phyloP scores from a whole-genome alignment of 2,329 filamentous ascomycete species.

The Mycosphaerella arachidis region DNA sequence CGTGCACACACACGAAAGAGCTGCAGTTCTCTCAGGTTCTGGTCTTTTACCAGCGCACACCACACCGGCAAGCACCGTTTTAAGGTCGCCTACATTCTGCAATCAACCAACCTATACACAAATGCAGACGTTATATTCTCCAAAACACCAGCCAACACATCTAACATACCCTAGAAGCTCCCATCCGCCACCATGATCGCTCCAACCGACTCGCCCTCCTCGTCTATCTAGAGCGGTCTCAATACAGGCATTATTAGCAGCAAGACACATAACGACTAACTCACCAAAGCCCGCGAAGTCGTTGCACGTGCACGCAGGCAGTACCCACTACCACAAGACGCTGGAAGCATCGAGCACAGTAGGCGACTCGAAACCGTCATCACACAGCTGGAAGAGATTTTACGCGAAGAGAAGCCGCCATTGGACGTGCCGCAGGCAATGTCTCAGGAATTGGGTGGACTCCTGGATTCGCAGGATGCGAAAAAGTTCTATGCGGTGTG shows the following conservation, averaged over 20 bases:
- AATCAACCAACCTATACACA: background rate
- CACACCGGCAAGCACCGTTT: too few relatives aligned
- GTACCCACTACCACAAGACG: background rate
- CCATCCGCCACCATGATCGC: background rate
- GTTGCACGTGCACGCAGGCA: background rate
- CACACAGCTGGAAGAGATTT: background rate
- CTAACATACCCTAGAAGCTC: background rate
- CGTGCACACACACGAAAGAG: too few relatives aligned
- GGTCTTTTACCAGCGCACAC: too few relatives aligned
- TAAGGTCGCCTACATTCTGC: too few relatives aligned
- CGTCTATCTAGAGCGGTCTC: background rate
- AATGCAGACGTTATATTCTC: background rate
- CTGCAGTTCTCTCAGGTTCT: too few relatives aligned
- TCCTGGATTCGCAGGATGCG: background rate
- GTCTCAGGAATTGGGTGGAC: background rate
- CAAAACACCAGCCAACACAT: background rate
- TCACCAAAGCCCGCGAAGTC: background rate
- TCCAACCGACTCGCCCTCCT: background rate
- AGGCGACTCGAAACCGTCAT: background rate
- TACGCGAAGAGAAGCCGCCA: background rate
- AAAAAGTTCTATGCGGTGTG: background rate
- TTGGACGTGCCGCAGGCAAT: background rate
- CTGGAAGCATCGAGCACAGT: background rate
- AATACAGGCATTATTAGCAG: background rate
- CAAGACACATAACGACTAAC: background rate